Conservation (phyloP, 371 early-diverging fungal genomes). For the Lichtheimia hyalospora region DNA sequence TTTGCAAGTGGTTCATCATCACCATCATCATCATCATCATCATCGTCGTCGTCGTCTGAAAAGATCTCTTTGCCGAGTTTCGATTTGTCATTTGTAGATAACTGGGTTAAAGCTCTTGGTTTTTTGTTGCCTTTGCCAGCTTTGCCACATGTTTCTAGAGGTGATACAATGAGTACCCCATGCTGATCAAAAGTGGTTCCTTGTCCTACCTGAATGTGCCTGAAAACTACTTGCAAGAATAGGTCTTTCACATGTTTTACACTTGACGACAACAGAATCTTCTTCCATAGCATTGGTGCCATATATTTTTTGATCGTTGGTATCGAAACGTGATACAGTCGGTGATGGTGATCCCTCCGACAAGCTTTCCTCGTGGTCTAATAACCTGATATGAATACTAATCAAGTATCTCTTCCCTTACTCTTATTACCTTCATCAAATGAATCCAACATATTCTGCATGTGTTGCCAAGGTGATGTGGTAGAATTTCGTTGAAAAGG, state of each 20-base stretch:
- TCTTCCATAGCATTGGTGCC: conserved; percentile 49
- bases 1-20: conserved; percentile 21
- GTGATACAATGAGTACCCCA: background rate
- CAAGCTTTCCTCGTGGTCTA: conserved; percentile 8
- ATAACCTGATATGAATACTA: background rate
- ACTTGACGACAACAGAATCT: conserved; percentile 37
- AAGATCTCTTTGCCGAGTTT: conserved; percentile 16
- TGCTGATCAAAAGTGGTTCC: background rate
- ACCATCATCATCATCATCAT: conserved; percentile 12
- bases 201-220: conserved; percentile 35
- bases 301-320: conserved; percentile 35
- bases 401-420: background rate
- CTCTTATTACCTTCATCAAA: conserved; percentile 4
- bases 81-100: conserved; percentile 6
- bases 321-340: conserved; percentile 23
- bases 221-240: conserved; percentile 40
- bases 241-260: conserved; percentile 40
- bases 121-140: conserved; percentile 11
- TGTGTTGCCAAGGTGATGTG: background rate
- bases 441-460: background rate
- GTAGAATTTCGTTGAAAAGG: background rate
- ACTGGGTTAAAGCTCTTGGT: conserved; percentile 8
- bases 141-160: conserved; percentile 15
- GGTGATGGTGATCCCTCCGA: conserved; percentile 25
- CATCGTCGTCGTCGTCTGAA: conserved; percentile 23